These are phyloP conservation scores for Pseudocercospora ulei DNA, from an alignment of 2,329 filamentous ascomycete genomes.

Conservation along the genomic window DNA sequence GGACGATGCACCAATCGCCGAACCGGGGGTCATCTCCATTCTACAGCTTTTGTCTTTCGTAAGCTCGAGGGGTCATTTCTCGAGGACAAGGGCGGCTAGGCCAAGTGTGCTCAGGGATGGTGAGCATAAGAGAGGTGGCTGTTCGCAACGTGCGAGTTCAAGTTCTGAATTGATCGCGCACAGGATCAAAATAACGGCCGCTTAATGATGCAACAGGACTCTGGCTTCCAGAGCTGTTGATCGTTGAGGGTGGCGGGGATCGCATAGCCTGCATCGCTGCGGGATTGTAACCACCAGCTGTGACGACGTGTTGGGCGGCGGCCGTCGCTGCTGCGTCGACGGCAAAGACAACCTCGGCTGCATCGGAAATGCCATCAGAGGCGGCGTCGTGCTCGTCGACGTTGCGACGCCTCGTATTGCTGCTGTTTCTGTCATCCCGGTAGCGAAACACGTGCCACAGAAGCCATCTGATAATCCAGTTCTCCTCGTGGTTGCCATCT, in stretches of 20 bases:
- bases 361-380: conserved; percentile 9
- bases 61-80: too few species aligned
- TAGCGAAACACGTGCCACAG: conserved; percentile 20
- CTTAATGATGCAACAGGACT: neutral
- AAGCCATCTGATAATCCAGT: conserved; percentile 44
- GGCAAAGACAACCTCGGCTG: conserved; percentile 2
- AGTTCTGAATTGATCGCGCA: conserved; percentile 14
- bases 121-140: too few species aligned
- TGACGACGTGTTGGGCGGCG: conserved; percentile 6
- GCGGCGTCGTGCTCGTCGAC: conserved; percentile 11
- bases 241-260: neutral
- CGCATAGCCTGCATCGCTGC: neutral
- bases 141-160: too few species aligned
- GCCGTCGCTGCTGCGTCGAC: conserved; percentile 3
- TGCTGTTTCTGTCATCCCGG: conserved; percentile 15
- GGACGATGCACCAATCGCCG: too few species aligned
- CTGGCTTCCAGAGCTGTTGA: neutral
- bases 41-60: too few species aligned
- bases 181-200: conserved; percentile 12
- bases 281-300: neutral
- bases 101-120: too few species aligned
- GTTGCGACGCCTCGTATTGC: conserved; percentile 7
- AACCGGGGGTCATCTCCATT: too few species aligned
- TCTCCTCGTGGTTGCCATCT: conserved; percentile 35
- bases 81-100: too few species aligned